These are phyloP conservation scores for Escovopsis weberi DNA, from an alignment of 2,329 filamentous ascomycete species.

Conservation along the genomic window DNA sequence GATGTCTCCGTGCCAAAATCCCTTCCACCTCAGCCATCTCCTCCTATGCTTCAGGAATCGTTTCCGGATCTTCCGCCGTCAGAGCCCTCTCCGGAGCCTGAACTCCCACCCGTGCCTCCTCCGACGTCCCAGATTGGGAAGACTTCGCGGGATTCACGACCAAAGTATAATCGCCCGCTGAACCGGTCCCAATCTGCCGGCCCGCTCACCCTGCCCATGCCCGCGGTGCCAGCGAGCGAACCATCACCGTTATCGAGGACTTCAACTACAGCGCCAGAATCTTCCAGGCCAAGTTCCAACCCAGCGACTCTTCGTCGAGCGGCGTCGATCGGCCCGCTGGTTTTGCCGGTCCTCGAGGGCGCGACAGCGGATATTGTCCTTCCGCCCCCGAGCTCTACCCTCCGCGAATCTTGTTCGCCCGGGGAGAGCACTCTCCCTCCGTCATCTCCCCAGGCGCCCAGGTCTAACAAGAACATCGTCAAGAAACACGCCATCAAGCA, in stretches of 20 bases:
- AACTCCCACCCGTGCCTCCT: background rate
- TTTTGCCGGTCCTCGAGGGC: constrained; percentile 24
- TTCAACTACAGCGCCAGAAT: constrained; percentile 7
- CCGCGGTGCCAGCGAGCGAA: constrained; percentile 33
- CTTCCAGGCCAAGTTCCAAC: constrained; percentile 17
- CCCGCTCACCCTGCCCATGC: constrained; percentile 21
- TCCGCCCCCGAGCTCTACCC: constrained; percentile 1
- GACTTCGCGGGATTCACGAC: constrained; percentile 4
- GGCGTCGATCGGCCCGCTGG: constrained; percentile 17
- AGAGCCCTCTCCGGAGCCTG: background rate
- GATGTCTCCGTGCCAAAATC: background rate
- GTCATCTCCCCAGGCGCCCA: constrained; percentile 28
- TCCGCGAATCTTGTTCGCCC: constrained; percentile 26
- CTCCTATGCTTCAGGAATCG: background rate
- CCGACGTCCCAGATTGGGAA: background rate
- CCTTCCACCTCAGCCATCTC: constrained; percentile 1
- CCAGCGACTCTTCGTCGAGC: constrained; percentile 23
- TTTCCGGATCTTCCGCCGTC: background rate
- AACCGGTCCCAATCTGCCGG: constrained; percentile 24
- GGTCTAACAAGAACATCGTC: constrained; percentile 48
- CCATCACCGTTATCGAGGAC: constrained; percentile 26
- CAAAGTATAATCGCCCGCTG: constrained; percentile 13
- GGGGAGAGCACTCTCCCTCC: constrained; percentile 26
- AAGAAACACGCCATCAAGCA: constrained; percentile 49
- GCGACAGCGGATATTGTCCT: background rate